Conservation (phyloP, 2,329 filamentous ascomycete species). For the Aspergillus tanneri region DNA sequence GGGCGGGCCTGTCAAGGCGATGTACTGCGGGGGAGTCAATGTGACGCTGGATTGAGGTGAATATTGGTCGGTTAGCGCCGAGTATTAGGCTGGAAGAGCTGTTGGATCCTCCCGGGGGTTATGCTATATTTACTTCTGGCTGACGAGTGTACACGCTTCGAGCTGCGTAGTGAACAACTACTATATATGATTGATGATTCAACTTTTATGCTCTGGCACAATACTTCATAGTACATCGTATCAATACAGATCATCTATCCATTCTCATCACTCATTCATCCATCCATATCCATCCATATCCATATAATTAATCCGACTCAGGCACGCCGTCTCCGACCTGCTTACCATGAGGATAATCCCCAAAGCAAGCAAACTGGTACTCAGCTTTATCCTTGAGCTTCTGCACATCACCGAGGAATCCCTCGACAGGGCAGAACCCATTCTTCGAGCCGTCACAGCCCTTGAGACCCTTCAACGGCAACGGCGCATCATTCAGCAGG, state of each 20-base stretch:
- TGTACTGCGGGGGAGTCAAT: constrained; percentile 16
- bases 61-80: constrained; percentile 16
- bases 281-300: no score
- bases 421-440: constrained; percentile 31
- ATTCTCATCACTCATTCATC: background rate
- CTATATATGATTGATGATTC: no score
- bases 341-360: constrained; percentile 22
- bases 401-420: constrained; percentile 26
- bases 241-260: background rate
- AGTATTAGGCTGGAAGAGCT: constrained; percentile 14
- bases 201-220: no score
- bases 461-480: constrained; percentile 28
- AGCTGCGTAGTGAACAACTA: no score
- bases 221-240: no score
- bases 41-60: constrained; percentile 19
- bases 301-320: background rate
- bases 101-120: constrained; percentile 12
- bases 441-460: constrained; percentile 27
- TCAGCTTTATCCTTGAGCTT: constrained; percentile 26
- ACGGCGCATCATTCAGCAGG: constrained; percentile 29
- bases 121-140: constrained; percentile 12
- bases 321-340: constrained; percentile 30
- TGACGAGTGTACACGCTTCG: no score
- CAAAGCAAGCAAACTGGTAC: constrained; percentile 33
- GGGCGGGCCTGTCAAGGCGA: no score